A percentile compares a stretch with the other conserved stretches of the same genome.
These are phyloP conservation scores for Silene vulgaris DNA, from an alignment of 179 eudicot genomes.

Conservation along the genomic window DNA sequence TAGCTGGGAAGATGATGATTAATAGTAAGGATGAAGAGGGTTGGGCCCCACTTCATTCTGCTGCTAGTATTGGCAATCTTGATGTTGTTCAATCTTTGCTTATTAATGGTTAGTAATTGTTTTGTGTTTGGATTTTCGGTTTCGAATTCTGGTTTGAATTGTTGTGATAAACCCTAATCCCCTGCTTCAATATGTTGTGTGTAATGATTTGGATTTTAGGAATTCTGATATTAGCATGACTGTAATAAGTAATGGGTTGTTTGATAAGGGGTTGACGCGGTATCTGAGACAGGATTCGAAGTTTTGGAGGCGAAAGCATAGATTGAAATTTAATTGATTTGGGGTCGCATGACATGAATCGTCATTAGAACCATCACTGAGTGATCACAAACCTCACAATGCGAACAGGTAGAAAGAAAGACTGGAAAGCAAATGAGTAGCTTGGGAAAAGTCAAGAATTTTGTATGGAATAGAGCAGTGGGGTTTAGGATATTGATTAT, in stretches of 20 bases:
- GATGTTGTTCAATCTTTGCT: constrained; percentile 63
- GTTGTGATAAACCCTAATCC: background rate
- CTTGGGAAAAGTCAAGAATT: background rate
- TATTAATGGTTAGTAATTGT: constrained; percentile 40
- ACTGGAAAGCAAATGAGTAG: background rate
- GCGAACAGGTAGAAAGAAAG: no score
- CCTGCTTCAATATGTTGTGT: background rate
- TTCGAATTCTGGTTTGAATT: background rate
- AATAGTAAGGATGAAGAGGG: constrained; percentile 84
- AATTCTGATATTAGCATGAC: background rate
- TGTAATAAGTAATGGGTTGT: background rate
- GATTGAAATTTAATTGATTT: no score
- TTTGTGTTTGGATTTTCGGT: background rate
- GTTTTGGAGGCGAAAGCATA: background rate
- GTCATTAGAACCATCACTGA: no score
- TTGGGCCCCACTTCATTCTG: constrained; percentile 93
- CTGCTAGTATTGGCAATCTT: constrained; percentile 75
- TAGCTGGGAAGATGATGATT: constrained; percentile 48
- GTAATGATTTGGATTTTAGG: background rate
- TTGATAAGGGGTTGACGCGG: background rate
- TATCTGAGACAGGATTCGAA: background rate
- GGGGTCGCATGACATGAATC: no score
- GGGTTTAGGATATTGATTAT: background rate
- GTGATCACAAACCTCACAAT: no score
- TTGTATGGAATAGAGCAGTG: background rate